Evolutionary conservation across 140 eudicot species (phyloP).

Genomic region (Ambrosia hybrid): DNA sequence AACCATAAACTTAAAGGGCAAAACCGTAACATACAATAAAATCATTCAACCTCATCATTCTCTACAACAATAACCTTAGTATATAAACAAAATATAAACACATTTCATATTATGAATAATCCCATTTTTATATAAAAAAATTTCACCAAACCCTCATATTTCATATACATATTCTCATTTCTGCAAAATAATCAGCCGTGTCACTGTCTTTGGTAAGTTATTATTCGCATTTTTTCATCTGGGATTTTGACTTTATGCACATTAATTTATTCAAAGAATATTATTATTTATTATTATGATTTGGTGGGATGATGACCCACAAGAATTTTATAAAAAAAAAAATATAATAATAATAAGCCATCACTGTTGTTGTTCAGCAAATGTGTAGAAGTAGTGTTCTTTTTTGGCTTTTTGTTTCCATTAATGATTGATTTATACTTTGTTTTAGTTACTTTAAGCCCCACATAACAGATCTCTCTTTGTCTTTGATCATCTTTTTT

Average conservation of each 20-base stretch:
- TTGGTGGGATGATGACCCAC: slow-evolving; percentile 32
- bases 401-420: slow-evolving; percentile 21
- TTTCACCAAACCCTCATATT: slow-evolving; percentile 16
- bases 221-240: slow-evolving; percentile 28
- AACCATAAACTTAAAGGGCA: slow-evolving; percentile 29
- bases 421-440: slow-evolving; percentile 8
- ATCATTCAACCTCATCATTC: slow-evolving; percentile 12
- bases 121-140: too few relatives aligned
- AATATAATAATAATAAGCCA: not conserved
- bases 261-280: slow-evolving; percentile 26
- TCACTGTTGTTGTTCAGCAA: slow-evolving; percentile 26
- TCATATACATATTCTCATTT: slow-evolving; percentile 22
- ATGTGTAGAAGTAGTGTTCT: slow-evolving; percentile 29
- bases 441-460: too few relatives aligned
- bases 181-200: slow-evolving; percentile 37
- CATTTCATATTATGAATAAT: too few relatives aligned
- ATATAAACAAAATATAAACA: too few relatives aligned
- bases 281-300: not conserved
- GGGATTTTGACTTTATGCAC: slow-evolving; percentile 18
- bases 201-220: slow-evolving; percentile 47
- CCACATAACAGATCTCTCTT: too few relatives aligned
- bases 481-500: slow-evolving; percentile 14
- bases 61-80: not conserved
- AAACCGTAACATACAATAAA: not conserved
- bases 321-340: slow-evolving; percentile 7